phyloP scores from a whole-genome alignment of 208 protist genomes.

The Trypanosoma cruzi region DNA sequence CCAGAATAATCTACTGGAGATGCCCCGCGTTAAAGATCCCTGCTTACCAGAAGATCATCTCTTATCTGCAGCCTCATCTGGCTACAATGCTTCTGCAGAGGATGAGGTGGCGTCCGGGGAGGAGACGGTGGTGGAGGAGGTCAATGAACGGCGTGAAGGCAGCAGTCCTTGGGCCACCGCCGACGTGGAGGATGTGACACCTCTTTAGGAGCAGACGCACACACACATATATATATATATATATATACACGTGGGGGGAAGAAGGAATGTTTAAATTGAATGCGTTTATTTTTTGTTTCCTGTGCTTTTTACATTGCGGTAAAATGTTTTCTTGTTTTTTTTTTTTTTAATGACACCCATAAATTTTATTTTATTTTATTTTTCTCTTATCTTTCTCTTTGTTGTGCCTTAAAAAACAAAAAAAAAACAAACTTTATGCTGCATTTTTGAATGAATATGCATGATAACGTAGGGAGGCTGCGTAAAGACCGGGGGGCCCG shows the following conservation, averaged over 20 bases:
- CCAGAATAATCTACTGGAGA: slow-evolving; percentile 7
- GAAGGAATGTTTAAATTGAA: too few species aligned
- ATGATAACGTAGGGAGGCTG: not conserved
- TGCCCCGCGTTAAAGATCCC: not conserved
- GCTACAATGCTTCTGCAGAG: not conserved
- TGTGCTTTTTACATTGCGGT: slow-evolving; percentile 8
- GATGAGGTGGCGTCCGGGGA: not conserved
- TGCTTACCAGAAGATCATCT: not conserved
- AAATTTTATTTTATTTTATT: too few species aligned
- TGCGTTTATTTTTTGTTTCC: slow-evolving; percentile 7
- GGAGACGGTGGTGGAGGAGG: slow-evolving; percentile 23
- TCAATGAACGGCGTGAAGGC: slow-evolving; percentile 7
- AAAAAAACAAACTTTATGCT: too few species aligned
- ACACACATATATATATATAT: slow-evolving; percentile 22
- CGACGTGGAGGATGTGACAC: slow-evolving; percentile 61
- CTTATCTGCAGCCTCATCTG: not conserved
- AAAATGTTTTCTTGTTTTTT: too few species aligned
- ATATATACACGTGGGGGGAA: not conserved
- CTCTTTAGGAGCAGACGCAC: slow-evolving; percentile 33
- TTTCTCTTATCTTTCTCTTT: slow-evolving; percentile 1
- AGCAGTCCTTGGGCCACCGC: slow-evolving; percentile 8
- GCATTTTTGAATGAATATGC: not conserved
- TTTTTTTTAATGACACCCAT: too few species aligned
- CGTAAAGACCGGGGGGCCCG: not conserved
- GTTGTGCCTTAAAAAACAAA: too few species aligned